A percentile compares a stretch with the other conserved stretches of the same genome.
phyloP scores from a whole-genome alignment of 1,284 basidiomycete genomes.

The Sutorius eximius region DNA sequence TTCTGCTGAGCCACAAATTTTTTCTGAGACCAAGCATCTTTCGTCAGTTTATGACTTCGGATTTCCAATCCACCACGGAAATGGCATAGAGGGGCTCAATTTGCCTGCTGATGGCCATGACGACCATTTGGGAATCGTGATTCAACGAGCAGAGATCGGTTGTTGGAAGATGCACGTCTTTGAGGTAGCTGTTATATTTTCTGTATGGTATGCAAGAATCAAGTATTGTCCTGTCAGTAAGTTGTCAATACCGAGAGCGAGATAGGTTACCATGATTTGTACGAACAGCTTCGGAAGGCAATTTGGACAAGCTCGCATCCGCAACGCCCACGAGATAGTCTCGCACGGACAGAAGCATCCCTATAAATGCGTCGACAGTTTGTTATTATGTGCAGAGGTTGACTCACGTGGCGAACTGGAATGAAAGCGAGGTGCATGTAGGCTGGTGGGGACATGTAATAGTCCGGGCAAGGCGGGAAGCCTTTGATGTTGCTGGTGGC shows the following conservation, averaged over 20 bases:
- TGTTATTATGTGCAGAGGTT: not conserved
- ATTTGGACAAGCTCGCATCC: slow-evolving; percentile 37
- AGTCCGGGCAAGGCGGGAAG: slow-evolving; percentile 40
- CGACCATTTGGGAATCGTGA: rapidly evolving
- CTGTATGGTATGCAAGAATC: too few relatives aligned
- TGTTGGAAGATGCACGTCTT: not conserved
- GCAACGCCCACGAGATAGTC: slow-evolving; percentile 39
- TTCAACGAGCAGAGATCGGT: not conserved
- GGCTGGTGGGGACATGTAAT: slow-evolving; percentile 38
- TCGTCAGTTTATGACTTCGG: not conserved
- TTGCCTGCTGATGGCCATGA: rapidly evolving
- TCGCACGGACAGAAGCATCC: slow-evolving; percentile 33
- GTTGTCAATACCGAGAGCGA: not conserved
- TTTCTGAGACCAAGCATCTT: too few relatives aligned
- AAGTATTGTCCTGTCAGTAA: slow-evolving; percentile 7
- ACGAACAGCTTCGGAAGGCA: slow-evolving; percentile 31
- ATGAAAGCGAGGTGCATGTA: slow-evolving; percentile 40
- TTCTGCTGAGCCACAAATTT: not conserved
- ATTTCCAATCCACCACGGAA: slow-evolving; percentile 10
- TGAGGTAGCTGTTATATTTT: not conserved
- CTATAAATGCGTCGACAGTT: slow-evolving; percentile 16
- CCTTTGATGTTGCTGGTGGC: slow-evolving; percentile 29
- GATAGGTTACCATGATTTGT: too few relatives aligned
- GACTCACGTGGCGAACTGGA: slow-evolving; percentile 39
- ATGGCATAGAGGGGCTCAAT: rapidly evolving